Percentiles rank a stretch among this genome's conserved stretches.
These are phyloP conservation scores for Gnaphalium uliginosum DNA, from an alignment of 129 eudicot genomes.

Conservation along the genomic window DNA sequence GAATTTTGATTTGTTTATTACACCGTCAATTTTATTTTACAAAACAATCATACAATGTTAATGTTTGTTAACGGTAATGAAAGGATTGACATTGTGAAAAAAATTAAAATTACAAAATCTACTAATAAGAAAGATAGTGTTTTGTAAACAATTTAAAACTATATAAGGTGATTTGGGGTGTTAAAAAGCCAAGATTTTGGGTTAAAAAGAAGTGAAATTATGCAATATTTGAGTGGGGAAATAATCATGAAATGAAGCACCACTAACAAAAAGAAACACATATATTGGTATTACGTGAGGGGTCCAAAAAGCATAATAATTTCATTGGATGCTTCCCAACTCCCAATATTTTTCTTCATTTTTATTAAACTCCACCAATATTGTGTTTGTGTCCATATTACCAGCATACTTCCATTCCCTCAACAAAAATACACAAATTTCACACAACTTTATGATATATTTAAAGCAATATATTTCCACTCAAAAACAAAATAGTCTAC, in stretches of 20 bases:
- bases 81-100: too few relatives aligned
- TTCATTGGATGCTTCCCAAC: conserved; percentile 42
- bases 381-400: conserved; percentile 41
- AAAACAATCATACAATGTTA: too few relatives aligned
- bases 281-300: conserved; percentile 29
- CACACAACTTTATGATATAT: conserved; percentile 15
- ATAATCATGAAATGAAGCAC: conserved; percentile 42
- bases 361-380: conserved; percentile 25
- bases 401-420: conserved; percentile 33
- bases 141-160: too few relatives aligned
- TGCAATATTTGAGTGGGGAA: conserved; percentile 37
- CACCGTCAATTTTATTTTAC: background rate
- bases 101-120: too few relatives aligned
- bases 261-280: conserved; percentile 38
- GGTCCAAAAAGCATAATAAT: conserved; percentile 29
- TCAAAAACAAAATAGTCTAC: conserved; percentile 1
- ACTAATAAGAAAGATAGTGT: too few relatives aligned
- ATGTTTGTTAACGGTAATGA: too few relatives aligned
- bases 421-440: background rate
- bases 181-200: conserved; percentile 31
- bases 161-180: conserved; percentile 7
- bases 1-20: conserved; percentile 16
- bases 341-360: conserved; percentile 27
- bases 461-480: conserved; percentile 3
- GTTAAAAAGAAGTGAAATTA: conserved; percentile 33